Evolutionary conservation across 108 stramenopile species (phyloP), one percentile per base, ranked within the genome.

Genomic region (Cyclotella kingstonii): DNA sequence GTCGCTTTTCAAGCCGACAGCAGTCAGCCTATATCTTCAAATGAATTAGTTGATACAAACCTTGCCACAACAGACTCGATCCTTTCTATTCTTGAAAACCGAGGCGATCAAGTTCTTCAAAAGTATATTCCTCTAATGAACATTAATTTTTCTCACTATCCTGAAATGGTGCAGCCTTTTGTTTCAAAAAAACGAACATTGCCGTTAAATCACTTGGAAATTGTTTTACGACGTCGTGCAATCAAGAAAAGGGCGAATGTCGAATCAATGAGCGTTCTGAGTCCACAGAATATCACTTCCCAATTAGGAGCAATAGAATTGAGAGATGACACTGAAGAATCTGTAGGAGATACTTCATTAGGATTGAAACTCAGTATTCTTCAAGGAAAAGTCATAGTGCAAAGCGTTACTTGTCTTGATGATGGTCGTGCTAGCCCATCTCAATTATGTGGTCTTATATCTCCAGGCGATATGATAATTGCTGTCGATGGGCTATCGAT

Each of bases 391-490:
- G 87, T 93, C n/a, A 93, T 93, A 44, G 83, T 93, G 23, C 91
- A 93, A 67, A 48, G 28, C 17, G 72, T 93, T 22, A 82, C 73
- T 55, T 38, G 81, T 26, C 69, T 93, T 8, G 56, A 44, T 2
- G 91, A 89, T 65, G 91, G 88, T 15, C 64, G 87, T 22, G 87
- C 91, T 4, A 85, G 84, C 30, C 91, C 91, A 7, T 86, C 91
- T 11, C 91, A 93, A 63, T 55, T 87, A 8, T 73, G 81, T 21
- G 88, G 91, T 4, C 35, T 78, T 2, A 59, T 93, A n/a, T 72
- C 76, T 34, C 73, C 86, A 12, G 91, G 88, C 5, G 88, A 93
- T 68, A 73, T 93, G 1, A 47, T 93, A 21, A 44, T 93, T 51
- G 78, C 81, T 9, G 76, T 93, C 8, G 84, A 87, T 51, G 73